Percentiles rank a stretch among this genome's conserved stretches.
Evolutionary conservation across 2,329 filamentous ascomycete genomes (phyloP).

Genomic region (Xylaria sp.): DNA sequence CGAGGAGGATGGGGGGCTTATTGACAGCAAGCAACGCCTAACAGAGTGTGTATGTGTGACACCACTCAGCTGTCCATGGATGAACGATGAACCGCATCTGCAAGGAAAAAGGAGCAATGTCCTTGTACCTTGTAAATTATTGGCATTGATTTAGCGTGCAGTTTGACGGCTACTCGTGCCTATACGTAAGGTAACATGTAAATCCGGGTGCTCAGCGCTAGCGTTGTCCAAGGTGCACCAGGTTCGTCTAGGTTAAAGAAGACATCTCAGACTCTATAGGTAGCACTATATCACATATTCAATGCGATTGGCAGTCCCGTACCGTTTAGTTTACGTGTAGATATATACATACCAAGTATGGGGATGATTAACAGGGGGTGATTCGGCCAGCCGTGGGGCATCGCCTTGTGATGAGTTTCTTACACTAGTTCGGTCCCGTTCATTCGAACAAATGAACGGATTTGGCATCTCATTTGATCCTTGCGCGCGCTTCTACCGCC

Average conservation of each 20-base stretch:
- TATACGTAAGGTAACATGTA: no score
- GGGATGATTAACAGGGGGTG: conserved; percentile 20
- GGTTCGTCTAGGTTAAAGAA: not conserved
- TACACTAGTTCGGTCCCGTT: conserved; percentile 26
- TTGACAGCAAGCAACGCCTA: conserved; percentile 21
- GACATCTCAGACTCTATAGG: not conserved
- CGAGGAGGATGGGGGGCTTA: not conserved
- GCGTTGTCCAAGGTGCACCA: not conserved
- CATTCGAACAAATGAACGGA: conserved; percentile 24
- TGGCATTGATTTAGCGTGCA: conserved; percentile 1
- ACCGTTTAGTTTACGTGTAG: not conserved
- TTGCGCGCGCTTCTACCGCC: conserved; percentile 26
- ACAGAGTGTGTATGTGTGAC: conserved; percentile 15
- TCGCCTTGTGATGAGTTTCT: conserved; percentile 29
- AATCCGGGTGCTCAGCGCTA: not conserved
- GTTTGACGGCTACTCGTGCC: conserved; percentile 1
- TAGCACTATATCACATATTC: no score
- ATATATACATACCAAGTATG: not conserved
- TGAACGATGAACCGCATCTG: conserved; percentile 20
- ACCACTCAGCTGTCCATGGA: conserved; percentile 25
- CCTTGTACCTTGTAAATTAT: not conserved
- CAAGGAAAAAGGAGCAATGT: conserved; percentile 16
- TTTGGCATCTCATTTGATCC: conserved; percentile 23
- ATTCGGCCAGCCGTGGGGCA: conserved; percentile 27
- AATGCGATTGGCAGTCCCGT: conserved; percentile 1